These are phyloP conservation scores for Dentipellis fragilis DNA, from an alignment of 768 basidiomycete species.

Conservation along the genomic window DNA sequence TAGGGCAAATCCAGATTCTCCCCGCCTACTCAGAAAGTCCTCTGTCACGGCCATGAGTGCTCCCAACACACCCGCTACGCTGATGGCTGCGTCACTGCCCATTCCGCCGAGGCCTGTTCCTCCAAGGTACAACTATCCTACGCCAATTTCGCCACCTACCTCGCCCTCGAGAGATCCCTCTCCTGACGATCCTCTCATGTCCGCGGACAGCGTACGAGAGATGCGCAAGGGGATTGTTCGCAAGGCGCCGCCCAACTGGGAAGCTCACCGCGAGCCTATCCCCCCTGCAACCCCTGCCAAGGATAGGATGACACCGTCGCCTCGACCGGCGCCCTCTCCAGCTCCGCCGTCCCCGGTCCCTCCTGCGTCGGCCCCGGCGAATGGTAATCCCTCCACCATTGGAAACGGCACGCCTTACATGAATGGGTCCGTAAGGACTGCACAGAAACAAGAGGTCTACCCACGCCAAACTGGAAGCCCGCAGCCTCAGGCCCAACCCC, in stretches of 20 bases:
- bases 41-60: conserved; percentile 15
- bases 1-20: conserved; percentile 20
- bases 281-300: not conserved
- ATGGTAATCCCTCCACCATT: not conserved
- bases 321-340: not conserved
- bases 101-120: conserved; percentile 7
- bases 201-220: conserved; percentile 7
- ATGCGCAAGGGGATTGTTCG: conserved; percentile 20
- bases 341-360: not conserved
- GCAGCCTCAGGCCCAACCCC: not conserved
- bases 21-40: conserved; percentile 17
- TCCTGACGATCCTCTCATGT: not conserved
- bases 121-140: conserved; percentile 2
- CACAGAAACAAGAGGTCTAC: not conserved
- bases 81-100: conserved; percentile 1
- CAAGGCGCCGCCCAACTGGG: conserved; percentile 21
- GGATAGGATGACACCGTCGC: not conserved
- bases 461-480: not conserved
- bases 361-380: not conserved
- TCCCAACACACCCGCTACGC: conserved; percentile 4
- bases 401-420: not conserved
- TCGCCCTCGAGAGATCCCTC: conserved; percentile 9
- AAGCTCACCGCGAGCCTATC: conserved; percentile 1
- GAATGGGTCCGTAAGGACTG: not conserved
- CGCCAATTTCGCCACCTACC: conserved; percentile 11